Evolutionary conservation across 2,329 filamentous ascomycete species (phyloP), one percentile per base, ranked within the genome.

Genomic region (Colletotrichum kahawae): DNA sequence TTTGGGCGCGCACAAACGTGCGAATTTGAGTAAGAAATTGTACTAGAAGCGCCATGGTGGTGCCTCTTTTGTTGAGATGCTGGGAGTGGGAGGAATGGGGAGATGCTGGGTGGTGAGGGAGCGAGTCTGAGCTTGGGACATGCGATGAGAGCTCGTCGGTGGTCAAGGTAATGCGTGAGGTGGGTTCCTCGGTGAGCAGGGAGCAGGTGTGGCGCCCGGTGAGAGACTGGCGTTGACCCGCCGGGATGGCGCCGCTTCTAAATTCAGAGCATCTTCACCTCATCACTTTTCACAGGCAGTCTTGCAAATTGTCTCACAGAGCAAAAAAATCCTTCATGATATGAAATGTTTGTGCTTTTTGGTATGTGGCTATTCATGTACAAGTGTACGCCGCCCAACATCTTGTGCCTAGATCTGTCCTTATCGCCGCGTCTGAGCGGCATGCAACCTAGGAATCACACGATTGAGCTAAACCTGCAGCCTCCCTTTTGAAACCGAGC

Each of bases 21-120:
- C 90, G 89, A 70, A 96, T 90, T 70, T 91, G 90, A 13, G 85
- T 84, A 67, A 96, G 90, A 82, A 96, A 97, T 78, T 93, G 88
- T 78, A 92, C 87, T 27, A 94, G 85, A 57, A 94, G 89, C 48
- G 92, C 88, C 84, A 94, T 95, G 65, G 21, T 57, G 33, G 21
- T 79, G 74, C 54, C 73, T 67, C 67, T 65, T 24, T 54, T 24
- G 54, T 62, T 24, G 24, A 8, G 8, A 21, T 31, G 68, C n/a
- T 21, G 31, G 14, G 24, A 54, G 24, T 16, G 21, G 24, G 21
- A 18, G 10, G 18, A 16, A 21, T 16, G 51, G n/a, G 16, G 48
- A 18, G 31, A 27, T n/a, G 43, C 33, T 27, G 14, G 33, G 12
- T 18, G 43, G 29, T 21, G 48, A 74, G 51, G 18, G 33, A 24